phyloP scores from a whole-genome alignment of 148 eudicot species.

The Heliamphora exappendiculata region DNA sequence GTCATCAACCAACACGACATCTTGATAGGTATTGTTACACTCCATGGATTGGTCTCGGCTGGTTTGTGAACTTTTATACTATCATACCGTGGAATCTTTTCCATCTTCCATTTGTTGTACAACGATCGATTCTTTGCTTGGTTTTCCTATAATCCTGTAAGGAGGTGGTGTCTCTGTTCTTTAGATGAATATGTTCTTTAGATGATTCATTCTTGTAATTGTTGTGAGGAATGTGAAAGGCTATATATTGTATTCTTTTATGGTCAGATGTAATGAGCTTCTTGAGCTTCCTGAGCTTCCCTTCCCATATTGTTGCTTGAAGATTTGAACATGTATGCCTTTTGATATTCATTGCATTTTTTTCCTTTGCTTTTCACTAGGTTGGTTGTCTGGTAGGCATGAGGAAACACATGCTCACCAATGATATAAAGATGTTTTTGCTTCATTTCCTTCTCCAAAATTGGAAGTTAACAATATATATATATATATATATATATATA shows the following conservation, averaged over 20 bases:
- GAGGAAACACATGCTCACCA: too few species aligned
- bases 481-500: too few species aligned
- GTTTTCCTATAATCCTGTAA: not conserved
- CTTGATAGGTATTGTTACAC: constrained; percentile 75
- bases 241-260: not conserved
- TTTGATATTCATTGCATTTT: not conserved
- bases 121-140: not conserved
- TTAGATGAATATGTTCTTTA: too few species aligned
- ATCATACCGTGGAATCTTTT: constrained; percentile 5
- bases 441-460: too few species aligned
- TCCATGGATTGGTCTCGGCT: constrained; percentile 87
- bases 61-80: constrained; percentile 49
- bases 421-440: too few species aligned
- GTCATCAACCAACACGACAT: constrained; percentile 47
- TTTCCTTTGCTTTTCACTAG: not conserved
- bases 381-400: not conserved
- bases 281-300: not conserved
- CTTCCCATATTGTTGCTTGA: too few species aligned
- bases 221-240: not conserved
- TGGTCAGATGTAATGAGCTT: not conserved
- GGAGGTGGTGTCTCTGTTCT: not conserved
- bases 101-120: not conserved
- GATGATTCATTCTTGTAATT: too few species aligned
- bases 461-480: too few species aligned
- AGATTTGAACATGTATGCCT: not conserved